Evolutionary conservation across 108 stramenopile species (phyloP).

Genomic region (Chaetoceros tenuissimus): DNA sequence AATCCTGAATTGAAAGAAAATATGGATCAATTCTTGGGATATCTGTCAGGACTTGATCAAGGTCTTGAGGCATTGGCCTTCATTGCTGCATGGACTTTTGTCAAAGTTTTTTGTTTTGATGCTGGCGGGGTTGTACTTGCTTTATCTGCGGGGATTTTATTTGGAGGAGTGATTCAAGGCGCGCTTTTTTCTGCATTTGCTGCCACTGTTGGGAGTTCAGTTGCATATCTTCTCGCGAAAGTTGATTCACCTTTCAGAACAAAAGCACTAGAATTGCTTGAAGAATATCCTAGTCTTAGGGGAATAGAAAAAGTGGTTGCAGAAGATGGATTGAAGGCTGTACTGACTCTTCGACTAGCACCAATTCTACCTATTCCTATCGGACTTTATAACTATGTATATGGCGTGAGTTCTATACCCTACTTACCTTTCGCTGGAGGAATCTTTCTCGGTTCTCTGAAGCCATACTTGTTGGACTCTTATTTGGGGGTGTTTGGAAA

Average conservation of each 20-base stretch:
- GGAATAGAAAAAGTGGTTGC: conserved; percentile 90
- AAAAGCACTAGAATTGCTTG: conserved; percentile 67
- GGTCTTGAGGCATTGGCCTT: conserved; percentile 39
- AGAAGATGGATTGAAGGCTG: conserved; percentile 84
- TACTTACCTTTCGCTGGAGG: conserved; percentile 77
- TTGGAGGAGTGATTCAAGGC: conserved; percentile 87
- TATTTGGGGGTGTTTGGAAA: conserved; percentile 86
- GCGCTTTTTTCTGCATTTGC: conserved; percentile 65
- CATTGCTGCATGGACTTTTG: conserved; percentile 61
- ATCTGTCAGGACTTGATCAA: conserved; percentile 47
- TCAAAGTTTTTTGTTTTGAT: conserved; percentile 80
- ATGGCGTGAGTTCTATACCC: conserved; percentile 75
- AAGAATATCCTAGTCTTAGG: conserved; percentile 72
- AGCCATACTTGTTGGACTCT: conserved; percentile 87
- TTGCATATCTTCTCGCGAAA: conserved; percentile 76
- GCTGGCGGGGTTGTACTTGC: conserved; percentile 77
- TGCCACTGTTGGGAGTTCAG: conserved; percentile 78
- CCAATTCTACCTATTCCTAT: conserved; percentile 90
- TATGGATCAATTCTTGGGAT: conserved; percentile 53
- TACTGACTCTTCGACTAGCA: conserved; percentile 85
- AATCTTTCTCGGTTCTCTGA: conserved; percentile 83
- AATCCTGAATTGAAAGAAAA: conserved; percentile 70
- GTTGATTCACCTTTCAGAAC: conserved; percentile 61
- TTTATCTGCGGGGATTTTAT: conserved; percentile 75
- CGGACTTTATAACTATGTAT: conserved; percentile 93